These are phyloP conservation scores for Alternaria sp. DNA, from an alignment of 2,329 filamentous ascomycete species.

Conservation along the genomic window DNA sequence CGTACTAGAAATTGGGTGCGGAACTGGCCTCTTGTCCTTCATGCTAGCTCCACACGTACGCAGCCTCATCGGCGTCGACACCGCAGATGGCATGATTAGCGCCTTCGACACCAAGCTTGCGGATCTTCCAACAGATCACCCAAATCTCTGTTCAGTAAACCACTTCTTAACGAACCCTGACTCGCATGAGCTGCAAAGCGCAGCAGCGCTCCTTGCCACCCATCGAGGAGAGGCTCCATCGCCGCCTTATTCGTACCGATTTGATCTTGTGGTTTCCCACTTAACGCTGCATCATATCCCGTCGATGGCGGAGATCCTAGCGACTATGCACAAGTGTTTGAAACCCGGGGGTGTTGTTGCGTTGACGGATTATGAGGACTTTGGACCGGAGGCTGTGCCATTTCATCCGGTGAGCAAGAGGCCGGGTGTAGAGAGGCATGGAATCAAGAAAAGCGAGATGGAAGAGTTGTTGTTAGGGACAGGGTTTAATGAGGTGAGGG, in stretches of 20 bases:
- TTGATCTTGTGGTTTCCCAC: constrained; percentile 61
- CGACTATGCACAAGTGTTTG: constrained; percentile 56
- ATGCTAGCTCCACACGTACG: constrained; percentile 56
- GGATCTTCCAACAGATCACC: constrained; percentile 17
- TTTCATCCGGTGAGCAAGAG: constrained; percentile 62
- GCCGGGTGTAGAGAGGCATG: constrained; percentile 62
- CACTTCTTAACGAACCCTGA: constrained; percentile 58
- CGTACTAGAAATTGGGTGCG: constrained; percentile 64
- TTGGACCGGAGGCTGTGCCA: constrained; percentile 57
- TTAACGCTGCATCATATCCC: constrained; percentile 64
- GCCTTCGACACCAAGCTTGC: constrained; percentile 56
- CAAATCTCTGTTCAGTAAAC: constrained; percentile 57
- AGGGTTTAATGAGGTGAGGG: constrained; percentile 58
- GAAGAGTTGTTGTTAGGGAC: constrained; percentile 53
- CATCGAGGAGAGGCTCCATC: constrained; percentile 29
- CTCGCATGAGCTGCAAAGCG: constrained; percentile 45
- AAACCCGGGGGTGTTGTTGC: constrained; percentile 57
- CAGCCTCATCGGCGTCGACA: constrained; percentile 60
- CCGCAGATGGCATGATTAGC: constrained; percentile 62
- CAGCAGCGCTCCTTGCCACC: constrained; percentile 46
- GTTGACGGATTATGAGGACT: constrained; percentile 65
- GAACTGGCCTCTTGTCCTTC: constrained; percentile 62
- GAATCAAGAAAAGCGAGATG: constrained; percentile 54
- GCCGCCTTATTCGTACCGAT: constrained; percentile 43
- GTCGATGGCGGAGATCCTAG: constrained; percentile 52